A percentile compares a stretch with the other conserved stretches of the same genome.
phyloP scores from a whole-genome alignment of 2,329 filamentous ascomycete genomes.

The Colletotrichum gigasporum region DNA sequence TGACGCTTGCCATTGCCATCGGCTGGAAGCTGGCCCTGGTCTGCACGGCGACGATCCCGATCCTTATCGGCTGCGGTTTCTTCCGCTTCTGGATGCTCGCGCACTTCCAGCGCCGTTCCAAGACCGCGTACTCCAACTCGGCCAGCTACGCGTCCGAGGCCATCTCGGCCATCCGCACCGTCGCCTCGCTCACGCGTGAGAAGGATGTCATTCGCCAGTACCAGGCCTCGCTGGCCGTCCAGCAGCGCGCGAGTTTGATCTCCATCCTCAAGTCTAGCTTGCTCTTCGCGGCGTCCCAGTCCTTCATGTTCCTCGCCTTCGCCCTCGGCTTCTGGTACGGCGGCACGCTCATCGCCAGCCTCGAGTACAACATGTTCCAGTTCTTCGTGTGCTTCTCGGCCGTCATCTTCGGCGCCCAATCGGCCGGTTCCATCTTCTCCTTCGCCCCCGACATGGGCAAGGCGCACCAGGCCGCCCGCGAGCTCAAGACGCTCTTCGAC shows the following conservation, averaged over 20 bases:
- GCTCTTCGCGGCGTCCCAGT: slow-evolving; percentile 87
- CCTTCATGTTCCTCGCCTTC: slow-evolving; percentile 82
- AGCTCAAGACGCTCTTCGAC: slow-evolving; percentile 87
- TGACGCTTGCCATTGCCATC: slow-evolving; percentile 75
- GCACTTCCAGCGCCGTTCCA: slow-evolving; percentile 80
- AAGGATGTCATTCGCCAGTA: slow-evolving; percentile 80
- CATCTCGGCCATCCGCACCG: slow-evolving; percentile 91
- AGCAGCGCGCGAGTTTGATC: slow-evolving; percentile 73
- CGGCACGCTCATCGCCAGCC: slow-evolving; percentile 75
- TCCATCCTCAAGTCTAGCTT: slow-evolving; percentile 81
- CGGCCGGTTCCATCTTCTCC: slow-evolving; percentile 87
- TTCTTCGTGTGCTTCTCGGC: slow-evolving; percentile 93
- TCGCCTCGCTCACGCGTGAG: slow-evolving; percentile 90
- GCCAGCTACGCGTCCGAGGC: slow-evolving; percentile 93
- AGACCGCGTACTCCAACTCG: slow-evolving; percentile 80
- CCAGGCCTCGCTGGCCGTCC: slow-evolving; percentile 69
- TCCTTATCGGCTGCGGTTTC: slow-evolving; percentile 84
- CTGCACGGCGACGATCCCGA: slow-evolving; percentile 79
- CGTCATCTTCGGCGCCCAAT: slow-evolving; percentile 91
- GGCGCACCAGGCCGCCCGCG: slow-evolving; percentile 82
- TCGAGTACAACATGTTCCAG: slow-evolving; percentile 81
- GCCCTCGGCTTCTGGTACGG: slow-evolving; percentile 96
- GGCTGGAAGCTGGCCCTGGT: slow-evolving; percentile 91
- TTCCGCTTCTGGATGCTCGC: slow-evolving; percentile 87
- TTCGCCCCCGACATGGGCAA: slow-evolving; percentile 95